A percentile compares a stretch with the other conserved stretches of the same genome.
Conservation (phyloP, 345 rosid genomes). For the Kernera saxatilis region DNA sequence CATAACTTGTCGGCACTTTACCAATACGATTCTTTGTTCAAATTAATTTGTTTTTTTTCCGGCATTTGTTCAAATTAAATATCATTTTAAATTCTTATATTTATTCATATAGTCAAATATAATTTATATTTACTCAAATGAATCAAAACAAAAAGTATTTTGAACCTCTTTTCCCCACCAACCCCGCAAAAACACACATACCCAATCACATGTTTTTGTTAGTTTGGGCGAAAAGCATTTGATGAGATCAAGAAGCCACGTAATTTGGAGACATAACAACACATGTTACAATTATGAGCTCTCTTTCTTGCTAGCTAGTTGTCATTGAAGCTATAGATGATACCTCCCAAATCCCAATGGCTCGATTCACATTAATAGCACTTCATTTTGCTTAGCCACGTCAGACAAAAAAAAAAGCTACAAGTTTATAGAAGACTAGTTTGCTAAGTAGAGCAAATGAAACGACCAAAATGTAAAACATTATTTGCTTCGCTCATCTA, state of each 20-base stretch:
- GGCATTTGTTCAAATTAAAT: no score
- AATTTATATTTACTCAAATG: not conserved
- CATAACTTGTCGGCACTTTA: conserved; percentile 24
- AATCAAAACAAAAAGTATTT: not conserved
- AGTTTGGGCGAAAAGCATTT: not conserved
- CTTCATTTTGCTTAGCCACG: conserved; percentile 17
- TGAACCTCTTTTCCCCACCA: not conserved
- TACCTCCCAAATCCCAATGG: conserved; percentile 14
- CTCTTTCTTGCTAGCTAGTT: not conserved
- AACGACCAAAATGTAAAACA: not conserved
- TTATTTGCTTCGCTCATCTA: not conserved
- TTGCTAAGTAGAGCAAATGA: not conserved
- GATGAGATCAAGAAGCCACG: conserved; percentile 18
- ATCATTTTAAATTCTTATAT: not conserved
- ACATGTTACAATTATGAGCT: not conserved
- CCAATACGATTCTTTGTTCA: not conserved
- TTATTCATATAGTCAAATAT: not conserved
- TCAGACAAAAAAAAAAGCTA: not conserved
- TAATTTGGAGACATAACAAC: not conserved
- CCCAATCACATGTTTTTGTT: conserved; percentile 14
- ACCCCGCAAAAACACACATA: not conserved
- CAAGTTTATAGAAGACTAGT: not conserved
- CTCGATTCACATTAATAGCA: conserved; percentile 17
- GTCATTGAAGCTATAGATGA: not conserved
- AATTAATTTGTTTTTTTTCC: no score